Conservation (phyloP, 2,329 filamentous ascomycete genomes). For the Pseudocercospora crystallina region DNA sequence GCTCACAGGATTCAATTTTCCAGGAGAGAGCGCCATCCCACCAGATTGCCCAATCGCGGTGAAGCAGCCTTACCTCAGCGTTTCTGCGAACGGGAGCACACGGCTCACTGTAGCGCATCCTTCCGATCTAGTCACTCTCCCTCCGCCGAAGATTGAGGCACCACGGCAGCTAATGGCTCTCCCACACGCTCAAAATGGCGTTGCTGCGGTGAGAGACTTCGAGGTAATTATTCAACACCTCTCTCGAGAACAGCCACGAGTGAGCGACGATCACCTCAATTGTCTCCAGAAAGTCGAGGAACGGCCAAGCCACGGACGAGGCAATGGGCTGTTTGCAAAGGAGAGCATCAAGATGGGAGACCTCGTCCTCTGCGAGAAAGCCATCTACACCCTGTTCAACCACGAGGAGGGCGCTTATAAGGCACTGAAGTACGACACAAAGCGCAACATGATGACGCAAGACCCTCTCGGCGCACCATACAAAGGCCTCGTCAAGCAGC, state of each 20-base stretch:
- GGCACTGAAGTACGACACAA: slow-evolving; percentile 10
- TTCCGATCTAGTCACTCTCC: background rate
- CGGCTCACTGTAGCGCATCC: slow-evolving; percentile 10
- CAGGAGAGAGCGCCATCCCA: slow-evolving; percentile 6
- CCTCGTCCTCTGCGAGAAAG: slow-evolving; percentile 9
- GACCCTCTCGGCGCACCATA: slow-evolving; percentile 11
- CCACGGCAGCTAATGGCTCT: too few relatives aligned
- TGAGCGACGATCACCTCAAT: too few relatives aligned
- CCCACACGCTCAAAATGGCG: too few relatives aligned
- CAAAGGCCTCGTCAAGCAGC: slow-evolving; percentile 9
- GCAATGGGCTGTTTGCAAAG: slow-evolving; percentile 12
- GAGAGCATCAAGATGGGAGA: slow-evolving; percentile 6
- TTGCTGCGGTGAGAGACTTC: too few relatives aligned
- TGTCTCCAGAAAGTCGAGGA: too few relatives aligned
- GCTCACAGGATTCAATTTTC: slow-evolving; percentile 8
- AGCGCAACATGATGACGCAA: slow-evolving; percentile 17
- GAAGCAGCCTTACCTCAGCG: slow-evolving; percentile 9
- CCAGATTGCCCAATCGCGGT: background rate
- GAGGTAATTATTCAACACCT: too few relatives aligned
- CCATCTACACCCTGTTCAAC: slow-evolving; percentile 5
- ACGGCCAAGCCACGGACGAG: background rate
- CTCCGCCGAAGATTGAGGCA: too few relatives aligned
- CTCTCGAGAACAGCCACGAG: too few relatives aligned
- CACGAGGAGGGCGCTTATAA: slow-evolving; percentile 6
- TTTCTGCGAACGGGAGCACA: background rate